Evolutionary conservation across 1,284 basidiomycete genomes (phyloP), one percentile per base, ranked within the genome.

Genomic region (Ceratobasidium sp.): DNA sequence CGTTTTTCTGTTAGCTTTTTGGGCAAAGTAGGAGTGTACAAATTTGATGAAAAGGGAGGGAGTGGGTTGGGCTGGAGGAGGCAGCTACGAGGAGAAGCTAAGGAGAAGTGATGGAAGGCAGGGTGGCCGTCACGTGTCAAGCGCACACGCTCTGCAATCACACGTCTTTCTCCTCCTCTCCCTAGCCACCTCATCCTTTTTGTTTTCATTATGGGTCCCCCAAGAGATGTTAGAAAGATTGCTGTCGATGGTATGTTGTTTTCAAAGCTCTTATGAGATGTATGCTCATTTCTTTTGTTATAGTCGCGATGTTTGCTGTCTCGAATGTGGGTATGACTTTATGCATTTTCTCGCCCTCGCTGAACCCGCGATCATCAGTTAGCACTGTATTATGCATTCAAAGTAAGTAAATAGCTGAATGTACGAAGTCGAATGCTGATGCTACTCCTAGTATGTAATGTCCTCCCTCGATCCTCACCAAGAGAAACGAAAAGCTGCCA

Each of bases 291-390:
- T 75, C 48, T 31, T 47, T 53, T 53, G 29, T 27, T 31, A 1
- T 75, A 91, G 90, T 90, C 73, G 88, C 88, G 17, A 81, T 91
- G 63, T 87, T 91, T 73, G 84, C 88, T 51, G 89, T 88, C n/a
- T 87, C 89, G 17, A 89, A 90, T 83, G 89, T 89, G 82, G 76
- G 86, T 87, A 41, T 77, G 36, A 19, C 24, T 44, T 27, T 22
- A 15, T 27, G 19, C 48, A 48, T 41, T 27, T 54, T 74, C 45
- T 62, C 36, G 27, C 36, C 19, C 24, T 24, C 51, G 14, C 53
- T 73, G 47, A 59, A 57, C 36, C 24, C 41, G 33, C 27, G 48
- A 41, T 64, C 51, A 33, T 66, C 59, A 88, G 87, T 85, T 84
- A 75, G 88, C 86, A 24, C 79, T 85, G 66, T 88, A 86, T 78